A percentile compares a stretch with the other conserved stretches of the same genome.
These are phyloP conservation scores for Exophiala viscosa DNA, from an alignment of 2,329 filamentous ascomycete species.

Conservation along the genomic window DNA sequence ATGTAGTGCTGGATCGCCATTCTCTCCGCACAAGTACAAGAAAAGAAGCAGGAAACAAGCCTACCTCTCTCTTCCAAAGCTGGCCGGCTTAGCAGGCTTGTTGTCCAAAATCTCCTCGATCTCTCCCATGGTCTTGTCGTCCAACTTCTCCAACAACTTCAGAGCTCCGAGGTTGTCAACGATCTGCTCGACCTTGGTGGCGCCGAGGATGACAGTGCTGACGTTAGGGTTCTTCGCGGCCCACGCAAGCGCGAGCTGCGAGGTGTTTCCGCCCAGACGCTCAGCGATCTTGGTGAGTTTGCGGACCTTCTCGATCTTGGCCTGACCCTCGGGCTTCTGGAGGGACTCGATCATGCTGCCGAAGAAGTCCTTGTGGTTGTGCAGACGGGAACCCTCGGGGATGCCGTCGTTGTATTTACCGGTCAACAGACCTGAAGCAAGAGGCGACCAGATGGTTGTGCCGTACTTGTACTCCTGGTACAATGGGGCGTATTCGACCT, in stretches of 20 bases:
- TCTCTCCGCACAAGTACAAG: not conserved
- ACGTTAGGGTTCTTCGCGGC: slow-evolving; percentile 55
- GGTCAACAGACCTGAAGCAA: slow-evolving; percentile 59
- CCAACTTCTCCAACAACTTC: slow-evolving; percentile 43
- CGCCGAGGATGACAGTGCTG: slow-evolving; percentile 50
- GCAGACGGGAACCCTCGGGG: slow-evolving; percentile 56
- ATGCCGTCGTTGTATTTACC: slow-evolving; percentile 66
- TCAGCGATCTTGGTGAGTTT: slow-evolving; percentile 54
- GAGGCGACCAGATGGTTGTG: slow-evolving; percentile 60
- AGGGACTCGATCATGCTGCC: slow-evolving; percentile 43
- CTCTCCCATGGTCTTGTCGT: slow-evolving; percentile 43
- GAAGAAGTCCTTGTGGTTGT: slow-evolving; percentile 54
- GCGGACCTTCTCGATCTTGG: slow-evolving; percentile 58
- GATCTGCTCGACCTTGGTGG: slow-evolving; percentile 44
- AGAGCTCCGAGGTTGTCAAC: slow-evolving; percentile 45
- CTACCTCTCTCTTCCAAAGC: slow-evolving; percentile 23
- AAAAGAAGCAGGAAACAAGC: slow-evolving; percentile 3
- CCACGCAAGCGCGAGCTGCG: slow-evolving; percentile 56
- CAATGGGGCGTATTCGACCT: slow-evolving; percentile 59
- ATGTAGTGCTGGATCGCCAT: not conserved
- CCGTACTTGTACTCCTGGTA: slow-evolving; percentile 60
- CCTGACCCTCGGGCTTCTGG: slow-evolving; percentile 31
- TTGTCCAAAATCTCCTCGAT: slow-evolving; percentile 37
- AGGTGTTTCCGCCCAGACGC: slow-evolving; percentile 57
- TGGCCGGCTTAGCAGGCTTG: slow-evolving; percentile 18